phyloP scores from a whole-genome alignment of 163 green algal genomes.

The Scenedesmus sp. region DNA sequence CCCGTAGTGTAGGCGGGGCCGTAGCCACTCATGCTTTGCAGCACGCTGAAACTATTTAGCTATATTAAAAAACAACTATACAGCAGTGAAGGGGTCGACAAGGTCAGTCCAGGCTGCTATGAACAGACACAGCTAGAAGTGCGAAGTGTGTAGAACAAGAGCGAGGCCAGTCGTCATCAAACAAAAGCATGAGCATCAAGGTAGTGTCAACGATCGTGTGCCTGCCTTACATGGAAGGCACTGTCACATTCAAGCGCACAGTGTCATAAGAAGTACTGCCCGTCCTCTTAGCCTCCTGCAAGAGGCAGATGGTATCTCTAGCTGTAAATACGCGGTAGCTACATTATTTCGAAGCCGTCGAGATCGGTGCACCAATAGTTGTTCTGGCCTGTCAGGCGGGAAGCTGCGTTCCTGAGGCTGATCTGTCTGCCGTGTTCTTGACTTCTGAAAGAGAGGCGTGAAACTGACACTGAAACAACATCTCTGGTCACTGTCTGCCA shows the following conservation, averaged over 20 bases:
- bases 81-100: too few relatives aligned
- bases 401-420: neutral
- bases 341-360: too few relatives aligned
- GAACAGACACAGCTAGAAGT: neutral
- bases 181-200: neutral
- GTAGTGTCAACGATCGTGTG: neutral
- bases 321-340: too few relatives aligned
- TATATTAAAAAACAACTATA: neutral
- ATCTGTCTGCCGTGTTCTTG: neutral
- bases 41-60: neutral
- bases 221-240: neutral
- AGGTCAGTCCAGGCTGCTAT: too few relatives aligned
- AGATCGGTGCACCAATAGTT: neutral
- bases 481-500: too few relatives aligned
- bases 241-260: neutral
- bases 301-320: neutral
- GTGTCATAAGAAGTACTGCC: neutral
- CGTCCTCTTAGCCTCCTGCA: neutral
- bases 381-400: neutral
- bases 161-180: too few relatives aligned
- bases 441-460: too few relatives aligned
- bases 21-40: constrained; percentile 45
- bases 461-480: too few relatives aligned
- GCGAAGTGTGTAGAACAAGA: neutral
- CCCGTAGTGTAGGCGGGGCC: neutral